These are phyloP conservation scores for Adansonia digitata DNA, from an alignment of 345 rosid genomes.

Conservation along the genomic window DNA sequence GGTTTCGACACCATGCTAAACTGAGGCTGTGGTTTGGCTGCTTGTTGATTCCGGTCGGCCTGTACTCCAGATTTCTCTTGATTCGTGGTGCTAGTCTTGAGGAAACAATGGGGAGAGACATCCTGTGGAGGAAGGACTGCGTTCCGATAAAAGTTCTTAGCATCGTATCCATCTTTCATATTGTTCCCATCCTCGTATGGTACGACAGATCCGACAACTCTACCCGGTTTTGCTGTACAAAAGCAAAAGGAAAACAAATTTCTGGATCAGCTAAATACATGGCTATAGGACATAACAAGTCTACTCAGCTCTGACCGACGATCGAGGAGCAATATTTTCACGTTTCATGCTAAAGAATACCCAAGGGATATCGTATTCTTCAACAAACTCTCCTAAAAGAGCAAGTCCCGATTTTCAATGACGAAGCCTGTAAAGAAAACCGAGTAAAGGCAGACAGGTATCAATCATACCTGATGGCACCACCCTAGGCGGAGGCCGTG, in stretches of 20 bases:
- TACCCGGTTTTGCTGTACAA: slow-evolving; percentile 72
- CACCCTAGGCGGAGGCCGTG: slow-evolving; percentile 78
- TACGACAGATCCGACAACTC: slow-evolving; percentile 63
- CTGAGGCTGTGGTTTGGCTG: slow-evolving; percentile 31
- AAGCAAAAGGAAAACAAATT: neutral
- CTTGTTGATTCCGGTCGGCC: slow-evolving; percentile 23
- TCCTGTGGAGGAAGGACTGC: slow-evolving; percentile 50
- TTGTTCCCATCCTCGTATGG: slow-evolving; percentile 53
- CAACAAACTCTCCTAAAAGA: neutral
- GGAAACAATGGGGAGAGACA: slow-evolving; percentile 45
- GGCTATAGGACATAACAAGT: neutral
- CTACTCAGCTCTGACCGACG: neutral
- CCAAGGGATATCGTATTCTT: neutral
- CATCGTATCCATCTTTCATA: slow-evolving; percentile 42
- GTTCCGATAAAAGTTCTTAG: slow-evolving; percentile 46
- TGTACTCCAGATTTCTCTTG: slow-evolving; percentile 40
- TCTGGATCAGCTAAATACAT: neutral
- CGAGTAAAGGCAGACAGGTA: neutral
- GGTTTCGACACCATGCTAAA: slow-evolving; percentile 35
- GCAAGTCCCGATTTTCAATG: neutral
- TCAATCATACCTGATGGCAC: slow-evolving; percentile 53
- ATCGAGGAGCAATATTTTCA: neutral
- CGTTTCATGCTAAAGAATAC: neutral
- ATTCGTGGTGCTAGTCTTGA: slow-evolving; percentile 31
- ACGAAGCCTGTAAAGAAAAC: too few species aligned